phyloP scores from a whole-genome alignment of 169 alveolate species.

The Cryptosporidium andersoni region DNA sequence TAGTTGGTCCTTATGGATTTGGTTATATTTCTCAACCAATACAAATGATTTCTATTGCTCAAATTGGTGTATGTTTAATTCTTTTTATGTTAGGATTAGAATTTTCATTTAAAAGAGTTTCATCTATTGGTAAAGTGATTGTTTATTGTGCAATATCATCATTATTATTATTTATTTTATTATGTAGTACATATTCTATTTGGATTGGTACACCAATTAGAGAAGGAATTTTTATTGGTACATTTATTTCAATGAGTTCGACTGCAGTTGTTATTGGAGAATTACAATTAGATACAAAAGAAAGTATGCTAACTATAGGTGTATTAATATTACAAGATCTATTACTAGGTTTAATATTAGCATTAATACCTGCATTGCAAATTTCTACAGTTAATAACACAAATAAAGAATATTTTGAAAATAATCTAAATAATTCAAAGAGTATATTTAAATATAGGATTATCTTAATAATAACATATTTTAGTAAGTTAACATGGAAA shows the following conservation, averaged over 20 bases:
- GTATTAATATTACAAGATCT: slow-evolving; percentile 57
- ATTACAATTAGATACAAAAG: slow-evolving; percentile 62
- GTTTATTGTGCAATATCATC: slow-evolving; percentile 59
- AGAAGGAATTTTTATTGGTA: slow-evolving; percentile 68
- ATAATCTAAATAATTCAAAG: background rate
- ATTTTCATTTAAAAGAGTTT: slow-evolving; percentile 50
- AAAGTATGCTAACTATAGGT: slow-evolving; percentile 57
- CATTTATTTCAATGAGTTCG: slow-evolving; percentile 68
- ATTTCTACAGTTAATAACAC: background rate
- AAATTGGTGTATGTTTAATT: slow-evolving; percentile 66
- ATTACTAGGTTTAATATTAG: slow-evolving; percentile 38
- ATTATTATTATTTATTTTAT: slow-evolving; percentile 15
- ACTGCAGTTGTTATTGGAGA: slow-evolving; percentile 65
- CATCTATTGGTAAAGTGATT: slow-evolving; percentile 48
- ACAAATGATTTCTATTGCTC: slow-evolving; percentile 67
- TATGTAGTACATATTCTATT: slow-evolving; percentile 58
- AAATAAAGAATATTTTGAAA: background rate
- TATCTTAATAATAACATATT: background rate
- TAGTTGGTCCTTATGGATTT: slow-evolving; percentile 69
- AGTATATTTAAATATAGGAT: background rate
- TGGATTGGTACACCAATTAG: slow-evolving; percentile 66
- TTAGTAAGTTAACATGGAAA: slow-evolving; percentile 23
- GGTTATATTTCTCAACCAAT: slow-evolving; percentile 59
- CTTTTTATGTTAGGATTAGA: slow-evolving; percentile 49
- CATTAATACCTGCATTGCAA: slow-evolving; percentile 58